Base-by-base conservation (phyloP, 306 rosid species). In the Prunus padus region DNA sequence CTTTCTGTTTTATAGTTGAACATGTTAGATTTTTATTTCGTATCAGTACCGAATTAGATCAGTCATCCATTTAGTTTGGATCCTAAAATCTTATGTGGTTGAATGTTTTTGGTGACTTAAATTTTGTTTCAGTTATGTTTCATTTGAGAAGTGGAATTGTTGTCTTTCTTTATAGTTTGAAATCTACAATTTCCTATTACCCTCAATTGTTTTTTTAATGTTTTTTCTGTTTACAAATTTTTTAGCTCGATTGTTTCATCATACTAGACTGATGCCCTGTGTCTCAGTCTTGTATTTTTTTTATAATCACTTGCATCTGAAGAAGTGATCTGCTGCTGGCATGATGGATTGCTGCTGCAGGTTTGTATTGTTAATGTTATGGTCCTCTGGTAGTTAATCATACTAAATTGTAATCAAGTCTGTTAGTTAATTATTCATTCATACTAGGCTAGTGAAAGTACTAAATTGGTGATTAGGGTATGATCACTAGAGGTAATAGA, bases 61-160 rank as follows among this genome's bases (percentile, higher is more conserved):
- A 50, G 33, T 12, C 28, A n/a, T 70, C 64, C 50, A 31, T 52
- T 31, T 70, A 51, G 74, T 30, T 26, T 70, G 63, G 64, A 70
- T 70, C 49, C 6, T 52, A 30, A 16, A 16, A 47, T 16, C 49
- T 59, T 47, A 47, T 47, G 26, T 30, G 74, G 62, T 13, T 70
- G 60, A 30, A 30, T 9, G 16, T 50, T 50, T 51, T 69, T 60
- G 74, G 51, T 30, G 49, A 19, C 18, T 18, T 18, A 4, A 69
- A 52, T 51, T 47, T 69, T 70, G 74, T 11, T 31, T 69, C 42
- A 28, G 63, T 26, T 28, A 18, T 45, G 54, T 49, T 69, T 11
- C 60, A 47, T 69, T 69, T 50, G 45, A 69, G 61, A 14, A 23
- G 40, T 69, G 72, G 46, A 59, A 15, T 16, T 49, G 42, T 49